Base-by-base conservation (phyloP, 2,329 filamentous ascomycete genomes). In the Xylariomycetidae sp. region DNA sequence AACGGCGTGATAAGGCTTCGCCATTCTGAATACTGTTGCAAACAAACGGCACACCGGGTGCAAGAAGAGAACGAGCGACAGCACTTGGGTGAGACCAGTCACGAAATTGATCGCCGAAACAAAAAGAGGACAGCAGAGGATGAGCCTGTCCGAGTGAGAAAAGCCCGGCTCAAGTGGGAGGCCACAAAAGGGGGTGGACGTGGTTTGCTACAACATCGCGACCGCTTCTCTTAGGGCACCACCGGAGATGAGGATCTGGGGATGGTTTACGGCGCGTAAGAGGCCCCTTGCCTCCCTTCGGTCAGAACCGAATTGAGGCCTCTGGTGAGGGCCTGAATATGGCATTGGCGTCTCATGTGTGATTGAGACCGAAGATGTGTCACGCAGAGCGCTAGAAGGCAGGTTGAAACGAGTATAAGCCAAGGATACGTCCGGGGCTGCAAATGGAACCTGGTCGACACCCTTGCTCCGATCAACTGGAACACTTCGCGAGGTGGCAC, bases 1-100 rank as follows among this genome's bases (percentile, higher is more conserved):
- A 12, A 60, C 48, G 2, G 54, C 39, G 16, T 55, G 58, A 37
- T 64, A 64, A 20, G 47, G 25, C 32, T 56, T 59, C 10, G 56
- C 42, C 61, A 62, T 58, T 47, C 23, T 37, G 37, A 38, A 38
- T 31, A 19, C 34, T 33, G 37, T 37, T 29, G 38, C 32, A 28
- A 27, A 20, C 28, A 34, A 47, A 38, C 35, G 16, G 48, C 51
- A 56, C 52, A 34, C 50, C 55, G 23, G 53, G 53, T 50, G 54
- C 52, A 39, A 42, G 39, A 41, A 36, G 41, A 34, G 36, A 43
- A 43, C 18, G 14, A 25, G 16, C 26, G 29, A 25, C n/a, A 34
- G 32, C 23, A 13, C 18, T 32, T n/a, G n/a, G 15, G 22, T 34
- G 20, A 32, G 31, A 29, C 41, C 41, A 34, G 35, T 37, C 38